These are phyloP conservation scores for Corinectria fuckeliana DNA, from an alignment of 2,329 filamentous ascomycete species.

Conservation along the genomic window DNA sequence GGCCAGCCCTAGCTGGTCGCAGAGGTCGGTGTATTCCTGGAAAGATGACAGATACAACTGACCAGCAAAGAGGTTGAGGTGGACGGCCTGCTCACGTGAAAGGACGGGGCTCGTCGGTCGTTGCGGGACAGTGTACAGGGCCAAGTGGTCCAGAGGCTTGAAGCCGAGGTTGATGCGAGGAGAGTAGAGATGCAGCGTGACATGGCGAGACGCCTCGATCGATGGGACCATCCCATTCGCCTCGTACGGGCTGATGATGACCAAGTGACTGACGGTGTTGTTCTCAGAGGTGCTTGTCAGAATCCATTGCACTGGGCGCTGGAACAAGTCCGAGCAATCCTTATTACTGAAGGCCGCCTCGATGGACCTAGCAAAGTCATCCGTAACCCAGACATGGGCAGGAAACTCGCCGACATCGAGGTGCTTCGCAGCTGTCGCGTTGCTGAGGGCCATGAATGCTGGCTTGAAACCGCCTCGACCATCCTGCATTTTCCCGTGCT, in stretches of 20 bases:
- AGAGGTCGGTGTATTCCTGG: slow-evolving; percentile 60
- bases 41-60: slow-evolving; percentile 67
- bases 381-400: slow-evolving; percentile 17
- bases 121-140: slow-evolving; percentile 27
- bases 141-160: slow-evolving; percentile 22
- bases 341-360: not conserved
- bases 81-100: slow-evolving; percentile 42
- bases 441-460: slow-evolving; percentile 22
- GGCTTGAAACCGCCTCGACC: not conserved
- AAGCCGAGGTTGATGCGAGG: slow-evolving; percentile 48
- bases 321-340: slow-evolving; percentile 26
- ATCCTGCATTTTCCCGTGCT: not conserved
- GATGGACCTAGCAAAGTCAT: slow-evolving; percentile 27
- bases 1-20: slow-evolving; percentile 58
- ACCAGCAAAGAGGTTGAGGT: slow-evolving; percentile 72
- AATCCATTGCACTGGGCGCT: slow-evolving; percentile 38
- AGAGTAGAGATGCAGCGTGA: slow-evolving; percentile 59
- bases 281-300: not conserved
- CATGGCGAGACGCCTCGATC: slow-evolving; percentile 44
- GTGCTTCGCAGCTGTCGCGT: slow-evolving; percentile 25
- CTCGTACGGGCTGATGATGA: slow-evolving; percentile 64
- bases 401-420: slow-evolving; percentile 22
- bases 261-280: not conserved
- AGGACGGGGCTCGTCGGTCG: rapidly evolving
- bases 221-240: slow-evolving; percentile 56